Conservation (phyloP, 2,329 filamentous ascomycete species). For the Alternaria gaisen region DNA sequence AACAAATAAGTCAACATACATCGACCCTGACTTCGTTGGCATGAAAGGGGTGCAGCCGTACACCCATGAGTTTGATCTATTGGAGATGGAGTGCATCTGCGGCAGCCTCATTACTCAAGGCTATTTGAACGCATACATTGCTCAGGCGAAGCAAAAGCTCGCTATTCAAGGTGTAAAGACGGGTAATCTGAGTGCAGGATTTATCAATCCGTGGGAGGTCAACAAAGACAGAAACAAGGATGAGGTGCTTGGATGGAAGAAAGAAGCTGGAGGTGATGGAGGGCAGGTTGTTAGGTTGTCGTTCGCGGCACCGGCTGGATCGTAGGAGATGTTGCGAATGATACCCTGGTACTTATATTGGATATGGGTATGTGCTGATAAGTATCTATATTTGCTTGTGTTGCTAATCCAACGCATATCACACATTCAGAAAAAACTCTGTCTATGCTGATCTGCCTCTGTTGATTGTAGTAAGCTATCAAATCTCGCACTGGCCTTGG, state of each 20-base stretch:
- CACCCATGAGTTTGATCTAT: conserved; percentile 58
- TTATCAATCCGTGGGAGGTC: conserved; percentile 76
- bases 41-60: conserved; percentile 41
- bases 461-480: no score
- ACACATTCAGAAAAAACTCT: no score
- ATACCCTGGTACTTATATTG: conserved; percentile 14
- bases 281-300: conserved; percentile 67
- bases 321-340: conserved; percentile 18
- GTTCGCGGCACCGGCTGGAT: conserved; percentile 60
- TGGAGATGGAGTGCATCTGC: conserved; percentile 80
- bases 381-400: not conserved
- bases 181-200: conserved; percentile 72
- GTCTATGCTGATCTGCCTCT: no score
- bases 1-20: conserved; percentile 49
- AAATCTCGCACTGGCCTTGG: no score
- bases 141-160: conserved; percentile 78
- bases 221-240: conserved; percentile 69
- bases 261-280: conserved; percentile 35
- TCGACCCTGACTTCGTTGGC: conserved; percentile 58
- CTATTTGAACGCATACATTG: conserved; percentile 83
- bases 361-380: not conserved
- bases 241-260: conserved; percentile 80
- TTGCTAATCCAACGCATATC: not conserved
- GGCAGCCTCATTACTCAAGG: conserved; percentile 81
- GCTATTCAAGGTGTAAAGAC: conserved; percentile 79